Evolutionary conservation across 495 filamentous ascomycete genomes (phyloP).

Genomic region (Darksidea phi): DNA sequence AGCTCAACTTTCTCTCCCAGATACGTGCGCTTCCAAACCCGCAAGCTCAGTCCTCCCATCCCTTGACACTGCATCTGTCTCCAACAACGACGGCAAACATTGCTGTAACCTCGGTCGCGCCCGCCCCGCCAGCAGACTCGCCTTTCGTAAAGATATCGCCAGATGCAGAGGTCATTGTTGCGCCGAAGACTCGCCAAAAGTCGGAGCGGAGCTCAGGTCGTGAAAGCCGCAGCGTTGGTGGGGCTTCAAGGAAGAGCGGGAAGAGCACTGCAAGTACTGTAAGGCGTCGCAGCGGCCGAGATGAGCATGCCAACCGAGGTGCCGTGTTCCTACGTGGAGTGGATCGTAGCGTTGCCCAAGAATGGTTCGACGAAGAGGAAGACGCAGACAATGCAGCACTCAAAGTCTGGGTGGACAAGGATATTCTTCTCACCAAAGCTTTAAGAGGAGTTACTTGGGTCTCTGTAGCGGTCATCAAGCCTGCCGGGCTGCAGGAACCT

Average conservation of each 20-base stretch:
- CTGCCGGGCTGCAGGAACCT: slow-evolving; percentile 72
- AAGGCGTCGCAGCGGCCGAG: slow-evolving; percentile 51
- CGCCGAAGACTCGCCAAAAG: slow-evolving; percentile 77
- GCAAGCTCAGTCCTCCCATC: slow-evolving; percentile 60
- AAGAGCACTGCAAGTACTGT: slow-evolving; percentile 70
- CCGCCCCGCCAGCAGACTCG: slow-evolving; percentile 63
- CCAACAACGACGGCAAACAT: slow-evolving; percentile 95
- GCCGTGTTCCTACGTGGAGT: slow-evolving; percentile 64
- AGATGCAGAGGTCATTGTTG: slow-evolving; percentile 94
- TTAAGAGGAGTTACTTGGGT: slow-evolving; percentile 72
- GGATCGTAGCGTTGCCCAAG: slow-evolving; percentile 60
- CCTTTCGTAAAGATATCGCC: slow-evolving; percentile 89
- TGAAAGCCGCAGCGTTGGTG: slow-evolving; percentile 70
- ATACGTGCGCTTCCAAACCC: slow-evolving; percentile 91
- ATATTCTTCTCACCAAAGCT: slow-evolving; percentile 63
- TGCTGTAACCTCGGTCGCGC: slow-evolving; percentile 72
- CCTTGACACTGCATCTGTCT: slow-evolving; percentile 87
- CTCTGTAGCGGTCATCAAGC: slow-evolving; percentile 73
- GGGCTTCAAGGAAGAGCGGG: slow-evolving; percentile 67
- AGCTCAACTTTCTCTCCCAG: slow-evolving; percentile 89
- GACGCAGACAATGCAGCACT: slow-evolving; percentile 60
- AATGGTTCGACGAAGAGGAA: slow-evolving; percentile 70
- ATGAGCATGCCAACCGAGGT: slow-evolving; percentile 37
- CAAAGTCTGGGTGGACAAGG: slow-evolving; percentile 78
- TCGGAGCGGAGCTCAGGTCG: slow-evolving; percentile 53